A percentile compares a stretch with the other conserved stretches of the same genome.
Evolutionary conservation across 208 protist genomes (phyloP).

Genomic region (Leptomonas seymouri): DNA sequence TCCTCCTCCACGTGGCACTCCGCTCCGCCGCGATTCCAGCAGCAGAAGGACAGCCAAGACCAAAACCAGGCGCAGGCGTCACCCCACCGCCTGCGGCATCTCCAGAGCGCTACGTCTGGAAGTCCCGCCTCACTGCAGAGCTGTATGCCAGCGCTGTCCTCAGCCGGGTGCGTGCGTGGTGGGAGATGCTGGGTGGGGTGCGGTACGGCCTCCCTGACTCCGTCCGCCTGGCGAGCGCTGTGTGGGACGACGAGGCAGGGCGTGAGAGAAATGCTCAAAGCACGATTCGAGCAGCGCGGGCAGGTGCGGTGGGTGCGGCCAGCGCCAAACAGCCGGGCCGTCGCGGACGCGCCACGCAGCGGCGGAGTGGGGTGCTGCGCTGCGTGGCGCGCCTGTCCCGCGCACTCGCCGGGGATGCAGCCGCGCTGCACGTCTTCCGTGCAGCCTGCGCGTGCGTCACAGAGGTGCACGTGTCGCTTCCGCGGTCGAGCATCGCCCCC

Average conservation of each 20-base stretch:
- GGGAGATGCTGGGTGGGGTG: conserved; percentile 35
- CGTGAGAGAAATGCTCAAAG: background rate
- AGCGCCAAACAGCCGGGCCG: background rate
- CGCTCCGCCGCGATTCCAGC: conserved; percentile 1
- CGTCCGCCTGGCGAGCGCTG: conserved; percentile 6
- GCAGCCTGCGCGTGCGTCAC: conserved; percentile 35
- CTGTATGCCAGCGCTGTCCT: conserved; percentile 27
- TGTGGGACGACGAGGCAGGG: conserved; percentile 17
- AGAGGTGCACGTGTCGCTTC: conserved; percentile 14
- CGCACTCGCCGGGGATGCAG: conserved; percentile 29
- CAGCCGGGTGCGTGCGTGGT: conserved; percentile 20
- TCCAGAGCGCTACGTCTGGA: conserved; percentile 11
- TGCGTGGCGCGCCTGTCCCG: conserved; percentile 34
- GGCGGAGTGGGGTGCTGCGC: conserved; percentile 31
- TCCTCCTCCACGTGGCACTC: conserved; percentile 25
- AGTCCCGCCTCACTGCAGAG: conserved; percentile 17
- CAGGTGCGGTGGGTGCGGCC: background rate
- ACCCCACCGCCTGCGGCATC: background rate
- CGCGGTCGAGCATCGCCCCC: background rate
- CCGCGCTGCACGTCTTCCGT: conserved; percentile 28
- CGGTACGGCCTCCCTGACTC: conserved; percentile 33
- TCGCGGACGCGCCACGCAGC: conserved; percentile 4
- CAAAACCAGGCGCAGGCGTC: background rate
- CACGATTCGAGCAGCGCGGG: background rate
- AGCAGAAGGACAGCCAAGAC: background rate